These are phyloP conservation scores for Trametes elegans DNA, from an alignment of 768 basidiomycete genomes.

Conservation along the genomic window DNA sequence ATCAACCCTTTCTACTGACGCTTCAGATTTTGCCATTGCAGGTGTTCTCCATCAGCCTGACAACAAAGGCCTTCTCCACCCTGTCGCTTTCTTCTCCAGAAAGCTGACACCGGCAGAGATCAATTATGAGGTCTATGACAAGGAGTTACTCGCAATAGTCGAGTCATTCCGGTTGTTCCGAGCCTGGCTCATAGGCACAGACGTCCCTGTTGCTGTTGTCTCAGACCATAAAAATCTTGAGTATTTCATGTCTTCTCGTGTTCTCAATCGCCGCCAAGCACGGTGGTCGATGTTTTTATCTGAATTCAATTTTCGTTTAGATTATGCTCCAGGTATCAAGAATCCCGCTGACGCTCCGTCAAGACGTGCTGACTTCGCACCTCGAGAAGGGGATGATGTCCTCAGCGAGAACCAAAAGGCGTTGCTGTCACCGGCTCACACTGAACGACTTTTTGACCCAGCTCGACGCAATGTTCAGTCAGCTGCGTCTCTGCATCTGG, in stretches of 20 bases:
- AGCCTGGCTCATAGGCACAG: slow-evolving; percentile 28
- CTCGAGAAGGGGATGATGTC: slow-evolving; percentile 20
- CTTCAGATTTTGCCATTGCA: slow-evolving; percentile 23
- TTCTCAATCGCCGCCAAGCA: slow-evolving; percentile 42
- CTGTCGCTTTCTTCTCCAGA: slow-evolving; percentile 39
- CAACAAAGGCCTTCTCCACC: slow-evolving; percentile 28
- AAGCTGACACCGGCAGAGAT: slow-evolving; percentile 21
- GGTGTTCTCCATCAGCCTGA: slow-evolving; percentile 17
- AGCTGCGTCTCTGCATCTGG: neutral
- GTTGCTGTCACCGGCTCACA: slow-evolving; percentile 6
- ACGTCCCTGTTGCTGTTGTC: slow-evolving; percentile 22
- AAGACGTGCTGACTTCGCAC: slow-evolving; percentile 21
- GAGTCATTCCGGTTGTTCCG: slow-evolving; percentile 34
- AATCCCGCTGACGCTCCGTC: slow-evolving; percentile 23
- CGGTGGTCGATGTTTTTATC: slow-evolving; percentile 18
- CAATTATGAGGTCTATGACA: slow-evolving; percentile 47
- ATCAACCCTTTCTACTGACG: slow-evolving; percentile 23
- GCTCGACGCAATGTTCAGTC: neutral
- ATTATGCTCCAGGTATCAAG: slow-evolving; percentile 32
- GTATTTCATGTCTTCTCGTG: slow-evolving; percentile 40
- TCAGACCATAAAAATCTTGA: slow-evolving; percentile 36
- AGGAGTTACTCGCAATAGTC: slow-evolving; percentile 49
- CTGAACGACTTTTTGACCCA: neutral
- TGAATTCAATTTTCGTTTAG: slow-evolving; percentile 34
- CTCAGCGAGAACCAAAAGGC: slow-evolving; percentile 1